Evolutionary conservation across 148 eudicot genomes (phyloP), one percentile per base, ranked within the genome.

Genomic region (Vaccinium corymbosum): DNA sequence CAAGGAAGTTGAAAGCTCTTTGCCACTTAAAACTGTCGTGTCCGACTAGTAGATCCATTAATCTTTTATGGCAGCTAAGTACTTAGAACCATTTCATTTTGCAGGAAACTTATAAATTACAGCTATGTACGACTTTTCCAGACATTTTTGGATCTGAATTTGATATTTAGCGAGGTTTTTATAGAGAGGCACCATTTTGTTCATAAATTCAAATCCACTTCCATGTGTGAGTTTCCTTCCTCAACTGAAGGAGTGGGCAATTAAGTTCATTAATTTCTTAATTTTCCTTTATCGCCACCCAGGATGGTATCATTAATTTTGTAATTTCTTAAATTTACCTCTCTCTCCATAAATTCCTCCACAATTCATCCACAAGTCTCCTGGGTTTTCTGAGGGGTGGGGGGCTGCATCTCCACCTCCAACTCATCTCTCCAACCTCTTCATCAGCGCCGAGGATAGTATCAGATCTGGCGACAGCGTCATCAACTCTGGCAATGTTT

Each of bases 1-100:
- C 57, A 76, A 87, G 80, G 91, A 90, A 85, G 88, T 91, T 22
- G 93, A 89, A 83, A 90, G 94, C 76, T 83, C 90, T 62, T 87
- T 90, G 29, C 92, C 89, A 70, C 92, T 93, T 82, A 91, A 86
- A 77, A 90, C 93, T 53, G 87, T 87, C 17, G 83, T 88, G 46
- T 79, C 92, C 13, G 87, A 91, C 55, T 89, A 89, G 83, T 73
- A 17, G 81, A 57, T 35, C 38, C 13, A 52, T 27, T 76, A 48
- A 49, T 20, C 49, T 38, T 73, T 74, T 1, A 6, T 62, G 70
- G 7, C 76, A 38, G 50, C 75, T 71, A 17, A 17, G 6, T 76
- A 20, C 10, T 76, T 42, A 42, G 6, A 4, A 42, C 46, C 6
- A 42, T 42, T 42, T 42, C 46, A 42, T 42, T 42, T 42, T 42